Percentiles rank a stretch among this genome's conserved stretches.
These are phyloP conservation scores for Paracoccidioides brasiliensis DNA, from an alignment of 2,329 filamentous ascomycete species.

Conservation along the genomic window DNA sequence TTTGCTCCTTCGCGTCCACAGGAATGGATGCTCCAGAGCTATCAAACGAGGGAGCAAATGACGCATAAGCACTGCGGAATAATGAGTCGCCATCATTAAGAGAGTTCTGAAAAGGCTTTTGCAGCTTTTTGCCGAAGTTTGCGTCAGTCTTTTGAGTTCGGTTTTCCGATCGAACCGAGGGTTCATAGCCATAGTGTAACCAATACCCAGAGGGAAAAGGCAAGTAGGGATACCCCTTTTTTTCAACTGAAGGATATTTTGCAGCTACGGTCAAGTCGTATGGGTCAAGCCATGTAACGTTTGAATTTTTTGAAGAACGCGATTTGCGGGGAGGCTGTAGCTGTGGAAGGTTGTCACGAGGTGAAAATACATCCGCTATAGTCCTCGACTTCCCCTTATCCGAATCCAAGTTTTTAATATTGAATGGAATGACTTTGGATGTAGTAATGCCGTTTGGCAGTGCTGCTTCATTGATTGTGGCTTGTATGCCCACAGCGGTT, in stretches of 20 bases:
- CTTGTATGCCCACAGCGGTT: constrained; percentile 11
- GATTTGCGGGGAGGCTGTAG: constrained; percentile 30
- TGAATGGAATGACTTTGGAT: constrained; percentile 50
- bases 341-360: constrained; percentile 25
- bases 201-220: constrained; percentile 30
- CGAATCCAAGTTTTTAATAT: constrained; percentile 18
- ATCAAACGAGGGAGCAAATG: constrained; percentile 37
- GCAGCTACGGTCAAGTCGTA: constrained; percentile 27
- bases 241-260: constrained; percentile 23
- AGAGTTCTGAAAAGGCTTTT: not conserved
- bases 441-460: constrained; percentile 64
- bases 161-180: not conserved
- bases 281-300: constrained; percentile 28
- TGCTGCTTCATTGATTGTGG: constrained; percentile 47
- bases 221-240: constrained; percentile 29
- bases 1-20: constrained; percentile 27
- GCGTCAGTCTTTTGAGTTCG: not conserved
- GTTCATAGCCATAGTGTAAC: constrained; percentile 28
- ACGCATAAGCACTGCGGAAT: constrained; percentile 35
- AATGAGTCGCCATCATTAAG: constrained; percentile 21
- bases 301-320: constrained; percentile 20
- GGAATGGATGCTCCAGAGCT: constrained; percentile 33
- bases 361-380: constrained; percentile 34
- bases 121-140: not conserved
- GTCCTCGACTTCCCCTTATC: constrained; percentile 24